A percentile compares a stretch with the other conserved stretches of the same genome.
These are phyloP conservation scores for Anacardium occidentale DNA, from an alignment of 345 rosid species.

Conservation along the genomic window DNA sequence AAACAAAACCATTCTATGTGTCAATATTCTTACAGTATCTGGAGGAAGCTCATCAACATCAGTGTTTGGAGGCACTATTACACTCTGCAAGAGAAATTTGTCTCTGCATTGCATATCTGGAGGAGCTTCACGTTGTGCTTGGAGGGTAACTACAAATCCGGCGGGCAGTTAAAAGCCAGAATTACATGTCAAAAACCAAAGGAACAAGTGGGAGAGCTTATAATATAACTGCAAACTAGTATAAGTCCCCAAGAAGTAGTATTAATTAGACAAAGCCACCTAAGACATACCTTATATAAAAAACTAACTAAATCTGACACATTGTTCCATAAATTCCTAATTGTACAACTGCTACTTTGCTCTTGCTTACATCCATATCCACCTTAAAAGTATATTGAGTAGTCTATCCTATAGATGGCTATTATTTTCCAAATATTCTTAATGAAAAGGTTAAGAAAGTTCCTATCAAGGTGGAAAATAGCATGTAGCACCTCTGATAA, in stretches of 20 bases:
- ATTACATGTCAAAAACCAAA: slow-evolving; percentile 8
- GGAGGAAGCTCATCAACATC: slow-evolving; percentile 86
- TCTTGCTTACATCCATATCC: background rate
- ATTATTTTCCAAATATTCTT: slow-evolving; percentile 6
- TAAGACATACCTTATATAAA: background rate
- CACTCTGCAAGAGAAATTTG: slow-evolving; percentile 92
- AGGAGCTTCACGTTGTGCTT: slow-evolving; percentile 80
- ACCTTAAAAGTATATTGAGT: background rate
- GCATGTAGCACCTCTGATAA: slow-evolving; percentile 60
- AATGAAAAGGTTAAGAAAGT: background rate
- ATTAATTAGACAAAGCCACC: background rate
- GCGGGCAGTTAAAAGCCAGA: slow-evolving; percentile 11
- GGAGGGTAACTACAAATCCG: slow-evolving; percentile 73
- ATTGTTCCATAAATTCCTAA: no score
- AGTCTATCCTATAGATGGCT: background rate
- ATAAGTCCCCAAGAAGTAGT: background rate
- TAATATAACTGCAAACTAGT: slow-evolving; percentile 4
- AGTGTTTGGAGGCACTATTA: slow-evolving; percentile 63
- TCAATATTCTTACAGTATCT: slow-evolving; percentile 61
- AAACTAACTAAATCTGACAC: background rate
- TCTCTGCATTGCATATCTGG: slow-evolving; percentile 94
- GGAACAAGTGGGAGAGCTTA: background rate
- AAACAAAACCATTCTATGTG: slow-evolving; percentile 9
- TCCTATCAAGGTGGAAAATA: slow-evolving; percentile 6
- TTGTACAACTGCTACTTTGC: background rate